phyloP scores from a whole-genome alignment of 208 protist species.

The Trypanosoma brucei region DNA sequence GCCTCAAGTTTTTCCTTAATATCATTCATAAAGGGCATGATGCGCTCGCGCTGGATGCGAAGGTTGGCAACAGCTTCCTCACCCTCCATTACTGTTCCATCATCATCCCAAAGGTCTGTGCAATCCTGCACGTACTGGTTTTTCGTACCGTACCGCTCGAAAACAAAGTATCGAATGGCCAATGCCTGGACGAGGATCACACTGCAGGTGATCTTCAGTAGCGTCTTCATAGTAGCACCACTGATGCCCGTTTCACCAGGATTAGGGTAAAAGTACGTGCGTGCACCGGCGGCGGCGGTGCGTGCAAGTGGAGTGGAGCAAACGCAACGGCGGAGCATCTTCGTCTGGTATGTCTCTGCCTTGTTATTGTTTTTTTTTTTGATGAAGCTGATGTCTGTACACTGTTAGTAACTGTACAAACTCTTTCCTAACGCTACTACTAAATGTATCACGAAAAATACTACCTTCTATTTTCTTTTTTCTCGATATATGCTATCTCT shows the following conservation, averaged over 20 bases:
- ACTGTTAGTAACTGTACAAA: no score
- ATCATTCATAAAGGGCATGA: conserved; percentile 88
- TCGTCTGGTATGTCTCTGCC: conserved; percentile 2
- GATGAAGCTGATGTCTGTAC: no score
- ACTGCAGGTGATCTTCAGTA: conserved; percentile 28
- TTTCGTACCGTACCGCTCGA: conserved; percentile 46
- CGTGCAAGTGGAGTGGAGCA: conserved; percentile 4
- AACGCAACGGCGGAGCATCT: conserved; percentile 64
- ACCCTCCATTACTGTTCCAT: conserved; percentile 77
- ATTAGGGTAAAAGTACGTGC: conserved; percentile 68
- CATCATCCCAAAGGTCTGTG: conserved; percentile 76
- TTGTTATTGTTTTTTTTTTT: conserved; percentile 7
- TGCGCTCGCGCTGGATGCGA: conserved; percentile 83
- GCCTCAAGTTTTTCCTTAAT: conserved; percentile 69
- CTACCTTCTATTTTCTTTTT: no score
- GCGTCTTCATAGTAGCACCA: conserved; percentile 41
- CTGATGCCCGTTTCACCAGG: conserved; percentile 73
- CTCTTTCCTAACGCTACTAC: no score
- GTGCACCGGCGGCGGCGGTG: conserved; percentile 10
- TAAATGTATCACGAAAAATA: no score
- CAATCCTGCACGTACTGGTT: conserved; percentile 73
- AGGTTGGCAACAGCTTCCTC: conserved; percentile 85
- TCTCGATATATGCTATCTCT: no score
- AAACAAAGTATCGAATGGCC: conserved; percentile 41
- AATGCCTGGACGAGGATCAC: conserved; percentile 31